Percentiles rank a stretch among this genome's conserved stretches.
These are phyloP conservation scores for Amoebophrya sp. DNA, from an alignment of 169 alveolate species.

Conservation along the genomic window DNA sequence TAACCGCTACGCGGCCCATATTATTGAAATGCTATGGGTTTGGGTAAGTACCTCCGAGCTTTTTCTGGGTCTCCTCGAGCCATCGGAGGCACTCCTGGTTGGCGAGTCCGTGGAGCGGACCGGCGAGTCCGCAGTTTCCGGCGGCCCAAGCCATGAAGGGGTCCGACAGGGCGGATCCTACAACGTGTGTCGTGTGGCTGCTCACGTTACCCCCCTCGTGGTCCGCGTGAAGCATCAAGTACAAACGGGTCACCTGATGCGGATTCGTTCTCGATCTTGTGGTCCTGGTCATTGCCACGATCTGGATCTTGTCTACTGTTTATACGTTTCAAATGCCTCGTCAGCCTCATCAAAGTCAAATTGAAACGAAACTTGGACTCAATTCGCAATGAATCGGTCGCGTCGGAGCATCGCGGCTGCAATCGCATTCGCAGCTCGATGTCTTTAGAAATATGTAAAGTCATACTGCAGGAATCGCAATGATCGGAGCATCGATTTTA, in stretches of 20 bases:
- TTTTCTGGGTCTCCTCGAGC: constrained; percentile 53
- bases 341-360: too few relatives aligned
- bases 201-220: constrained; percentile 90
- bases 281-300: too few relatives aligned
- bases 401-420: constrained; percentile 44
- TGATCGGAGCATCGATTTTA: too few relatives aligned
- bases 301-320: too few relatives aligned
- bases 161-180: constrained; percentile 82
- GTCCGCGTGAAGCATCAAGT: constrained; percentile 62
- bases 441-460: too few relatives aligned
- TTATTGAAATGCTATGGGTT: constrained; percentile 42
- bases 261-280: too few relatives aligned
- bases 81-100: constrained; percentile 84
- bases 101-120: constrained; percentile 93
- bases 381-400: constrained; percentile 42
- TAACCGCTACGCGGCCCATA: too few relatives aligned
- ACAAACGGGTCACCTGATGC: constrained; percentile 38
- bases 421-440: constrained; percentile 1
- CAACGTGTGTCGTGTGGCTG: constrained; percentile 83
- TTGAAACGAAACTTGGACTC: too few relatives aligned
- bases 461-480: too few relatives aligned
- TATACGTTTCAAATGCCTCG: too few relatives aligned
- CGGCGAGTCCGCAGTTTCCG: constrained; percentile 27
- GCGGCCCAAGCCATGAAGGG: not conserved
- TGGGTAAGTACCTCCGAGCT: constrained; percentile 51